Evolutionary conservation across 2,329 filamentous ascomycete species (phyloP).

Genomic region (Hymenoscyphus scutula): DNA sequence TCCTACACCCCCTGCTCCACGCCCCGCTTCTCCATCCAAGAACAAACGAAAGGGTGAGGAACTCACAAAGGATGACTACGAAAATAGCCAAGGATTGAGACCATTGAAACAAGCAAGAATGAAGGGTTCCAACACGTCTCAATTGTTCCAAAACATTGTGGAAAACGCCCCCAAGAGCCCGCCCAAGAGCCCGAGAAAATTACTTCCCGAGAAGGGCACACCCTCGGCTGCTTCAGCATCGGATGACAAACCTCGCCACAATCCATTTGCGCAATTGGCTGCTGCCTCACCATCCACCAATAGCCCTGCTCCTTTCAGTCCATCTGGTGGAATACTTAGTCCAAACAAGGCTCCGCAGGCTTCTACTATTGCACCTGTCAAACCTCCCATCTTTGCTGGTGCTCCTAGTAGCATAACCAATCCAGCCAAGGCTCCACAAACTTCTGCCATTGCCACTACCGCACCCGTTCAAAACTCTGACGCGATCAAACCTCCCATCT

Average conservation of each 20-base stretch:
- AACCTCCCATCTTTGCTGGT: constrained; percentile 6
- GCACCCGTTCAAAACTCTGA: neutral
- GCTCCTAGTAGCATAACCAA: neutral
- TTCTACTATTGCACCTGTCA: neutral
- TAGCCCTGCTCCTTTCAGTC: neutral
- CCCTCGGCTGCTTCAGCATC: constrained; percentile 11
- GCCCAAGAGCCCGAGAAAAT: constrained; percentile 27
- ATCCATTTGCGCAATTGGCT: constrained; percentile 32
- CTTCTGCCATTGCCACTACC: neutral
- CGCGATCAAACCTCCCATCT: constrained; percentile 4
- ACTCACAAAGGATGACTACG: constrained; percentile 31
- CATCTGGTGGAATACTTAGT: neutral
- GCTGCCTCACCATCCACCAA: constrained; percentile 11
- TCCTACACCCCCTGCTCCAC: constrained; percentile 11
- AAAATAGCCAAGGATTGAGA: constrained; percentile 18
- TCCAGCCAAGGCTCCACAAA: neutral
- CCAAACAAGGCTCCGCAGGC: neutral
- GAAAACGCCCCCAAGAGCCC: constrained; percentile 30
- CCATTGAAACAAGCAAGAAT: constrained; percentile 26
- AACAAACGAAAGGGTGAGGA: constrained; percentile 35
- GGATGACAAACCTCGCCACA: constrained; percentile 25
- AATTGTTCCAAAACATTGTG: constrained; percentile 34
- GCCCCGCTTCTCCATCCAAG: constrained; percentile 20
- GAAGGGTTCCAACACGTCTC: constrained; percentile 29
- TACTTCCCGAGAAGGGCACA: constrained; percentile 16